phyloP scores from a whole-genome alignment of 2,329 filamentous ascomycete genomes.

The Ceratocystis cubensis region DNA sequence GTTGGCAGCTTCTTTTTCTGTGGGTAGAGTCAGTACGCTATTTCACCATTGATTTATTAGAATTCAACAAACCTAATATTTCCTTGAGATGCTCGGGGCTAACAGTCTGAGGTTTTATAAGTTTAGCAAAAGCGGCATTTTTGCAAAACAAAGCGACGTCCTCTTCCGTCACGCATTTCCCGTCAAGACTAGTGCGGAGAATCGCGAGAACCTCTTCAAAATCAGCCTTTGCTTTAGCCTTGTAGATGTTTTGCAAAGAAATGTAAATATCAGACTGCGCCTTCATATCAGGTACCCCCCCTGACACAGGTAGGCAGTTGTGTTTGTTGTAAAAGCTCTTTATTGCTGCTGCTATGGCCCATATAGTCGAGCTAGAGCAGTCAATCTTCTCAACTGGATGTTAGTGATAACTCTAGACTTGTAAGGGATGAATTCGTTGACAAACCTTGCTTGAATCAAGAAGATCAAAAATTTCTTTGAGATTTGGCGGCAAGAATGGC shows the following conservation, averaged over 20 bases:
- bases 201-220: conserved; percentile 57
- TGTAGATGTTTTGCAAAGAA: conserved; percentile 83
- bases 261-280: conserved; percentile 84
- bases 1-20: conserved; percentile 43
- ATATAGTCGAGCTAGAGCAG: conserved; percentile 42
- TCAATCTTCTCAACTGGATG: neutral
- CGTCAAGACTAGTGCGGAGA: conserved; percentile 42
- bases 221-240: conserved; percentile 70
- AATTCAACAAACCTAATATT: conserved; percentile 12
- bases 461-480: conserved; percentile 59
- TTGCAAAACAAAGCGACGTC: conserved; percentile 92
- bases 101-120: conserved; percentile 48
- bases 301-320: conserved; percentile 65
- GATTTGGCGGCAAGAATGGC: conserved; percentile 52
- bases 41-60: neutral
- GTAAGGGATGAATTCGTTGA: neutral
- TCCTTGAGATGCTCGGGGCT: neutral
- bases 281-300: conserved; percentile 93
- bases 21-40: conserved; percentile 11
- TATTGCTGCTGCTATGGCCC: conserved; percentile 75
- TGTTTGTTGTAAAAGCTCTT: conserved; percentile 64
- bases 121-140: conserved; percentile 82
- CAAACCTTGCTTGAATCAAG: conserved; percentile 15
- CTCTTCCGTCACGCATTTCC: conserved; percentile 46
- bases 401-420: neutral